Evolutionary conservation across 306 rosid genomes (phyloP).

Genomic region (Hylodesmum podocarpum): DNA sequence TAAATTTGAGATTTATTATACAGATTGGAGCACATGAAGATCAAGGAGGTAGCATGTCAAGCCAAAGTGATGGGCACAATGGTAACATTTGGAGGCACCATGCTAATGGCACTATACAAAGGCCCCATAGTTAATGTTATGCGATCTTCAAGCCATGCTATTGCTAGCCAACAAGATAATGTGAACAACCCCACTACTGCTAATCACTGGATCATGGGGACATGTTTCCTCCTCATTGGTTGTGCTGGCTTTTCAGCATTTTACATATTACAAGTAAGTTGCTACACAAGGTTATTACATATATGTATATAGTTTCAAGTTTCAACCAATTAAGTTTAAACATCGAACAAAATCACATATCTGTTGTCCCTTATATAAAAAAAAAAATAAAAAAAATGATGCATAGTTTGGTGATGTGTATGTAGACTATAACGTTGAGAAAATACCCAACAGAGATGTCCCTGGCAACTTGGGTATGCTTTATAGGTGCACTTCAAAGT

Average conservation of each 20-base stretch:
- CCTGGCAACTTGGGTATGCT: slow-evolving; percentile 67
- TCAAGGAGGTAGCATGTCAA: slow-evolving; percentile 55
- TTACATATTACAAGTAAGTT: slow-evolving; percentile 42
- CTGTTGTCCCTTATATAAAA: too few species aligned
- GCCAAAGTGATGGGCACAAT: slow-evolving; percentile 74
- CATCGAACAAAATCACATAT: not conserved
- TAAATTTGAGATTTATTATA: not conserved
- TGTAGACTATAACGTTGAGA: slow-evolving; percentile 64
- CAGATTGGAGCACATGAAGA: slow-evolving; percentile 65
- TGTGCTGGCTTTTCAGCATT: slow-evolving; percentile 69
- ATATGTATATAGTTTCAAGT: not conserved
- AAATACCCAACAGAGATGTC: slow-evolving; percentile 72
- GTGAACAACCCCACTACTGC: slow-evolving; percentile 28
- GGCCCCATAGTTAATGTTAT: slow-evolving; percentile 50
- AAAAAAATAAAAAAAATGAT: too few species aligned
- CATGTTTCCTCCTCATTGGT: slow-evolving; percentile 60
- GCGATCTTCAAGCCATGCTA: not conserved
- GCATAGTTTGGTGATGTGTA: not conserved
- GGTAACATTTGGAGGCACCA: slow-evolving; percentile 70
- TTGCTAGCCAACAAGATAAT: slow-evolving; percentile 1
- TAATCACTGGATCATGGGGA: slow-evolving; percentile 53
- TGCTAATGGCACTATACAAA: slow-evolving; percentile 77
- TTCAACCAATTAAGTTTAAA: not conserved
- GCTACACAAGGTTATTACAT: too few species aligned
- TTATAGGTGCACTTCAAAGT: slow-evolving; percentile 68